Percentiles rank a stretch among this genome's conserved stretches.
Evolutionary conservation across 345 rosid species (phyloP).

Genomic region (Combretum micranthum): DNA sequence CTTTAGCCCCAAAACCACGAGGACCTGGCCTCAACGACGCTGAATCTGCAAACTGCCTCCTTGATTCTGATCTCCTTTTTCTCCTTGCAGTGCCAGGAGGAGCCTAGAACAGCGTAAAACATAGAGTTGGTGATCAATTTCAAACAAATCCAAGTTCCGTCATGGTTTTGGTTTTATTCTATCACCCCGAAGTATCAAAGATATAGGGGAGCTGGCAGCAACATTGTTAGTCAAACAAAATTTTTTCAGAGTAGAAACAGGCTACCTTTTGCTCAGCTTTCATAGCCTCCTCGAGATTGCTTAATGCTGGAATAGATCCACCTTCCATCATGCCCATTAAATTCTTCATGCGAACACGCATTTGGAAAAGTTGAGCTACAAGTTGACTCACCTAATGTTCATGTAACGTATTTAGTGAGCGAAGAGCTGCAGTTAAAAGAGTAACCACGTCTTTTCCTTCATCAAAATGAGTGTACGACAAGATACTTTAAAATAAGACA

Average conservation of each 20-base stretch:
- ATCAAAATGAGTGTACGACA: not conserved
- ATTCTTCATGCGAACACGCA: conserved; percentile 94
- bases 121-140: not conserved
- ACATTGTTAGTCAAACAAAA: not conserved
- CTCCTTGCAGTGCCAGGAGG: conserved; percentile 92
- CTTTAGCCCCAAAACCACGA: conserved; percentile 70
- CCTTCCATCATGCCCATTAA: conserved; percentile 92
- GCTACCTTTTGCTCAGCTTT: conserved; percentile 78
- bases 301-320: conserved; percentile 86
- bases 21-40: conserved; percentile 57
- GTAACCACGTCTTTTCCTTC: not conserved
- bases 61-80: conserved; percentile 58
- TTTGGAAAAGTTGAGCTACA: conserved; percentile 94
- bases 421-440: not conserved
- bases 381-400: conserved; percentile 76
- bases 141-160: not conserved
- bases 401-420: conserved; percentile 8
- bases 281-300: conserved; percentile 77
- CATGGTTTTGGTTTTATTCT: too few relatives aligned
- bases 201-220: not conserved
- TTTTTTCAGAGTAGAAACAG: not conserved
- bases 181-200: not conserved
- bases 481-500: not conserved
- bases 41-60: conserved; percentile 54
- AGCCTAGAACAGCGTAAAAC: conserved; percentile 32